Evolutionary conservation across 2,329 filamentous ascomycete genomes (phyloP), one percentile per base, ranked within the genome.

Genomic region (Penicillium sp.): DNA sequence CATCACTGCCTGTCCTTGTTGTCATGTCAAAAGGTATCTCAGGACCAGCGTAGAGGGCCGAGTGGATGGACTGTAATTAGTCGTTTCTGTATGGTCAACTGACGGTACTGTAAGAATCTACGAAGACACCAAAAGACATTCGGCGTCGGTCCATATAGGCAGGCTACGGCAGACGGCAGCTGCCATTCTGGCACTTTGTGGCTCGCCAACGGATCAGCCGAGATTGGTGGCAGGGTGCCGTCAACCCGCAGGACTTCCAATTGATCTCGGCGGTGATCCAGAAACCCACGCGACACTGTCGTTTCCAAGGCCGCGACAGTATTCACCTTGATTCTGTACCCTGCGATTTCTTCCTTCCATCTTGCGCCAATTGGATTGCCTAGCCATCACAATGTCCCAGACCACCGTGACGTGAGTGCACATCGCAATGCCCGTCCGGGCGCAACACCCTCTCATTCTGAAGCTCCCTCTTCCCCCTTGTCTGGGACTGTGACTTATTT

Each of bases 361-460:
- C 35, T 41, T 11, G 5, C 37, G 45, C 35, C 40, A 39, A 37
- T 43, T 50, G 48, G 32, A 40, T 29, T 47, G 27, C 42, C 36
- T 4, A 33, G 11, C 6, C 24, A 33, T 33, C 53, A 65, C 43
- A 35, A 72, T 72, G 69, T 63, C 69, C 37, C 43, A 56, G 52
- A 61, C 66, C 53, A 54, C 67, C 48, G 69, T 66, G 41, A 60
- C 64, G 72, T 74, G 66, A 57, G 67, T 63, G 9, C 27, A 42
- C 39, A 37, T 43, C 37, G 34, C 39, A 43, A 45, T 4, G 11
- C 29, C 13, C 24, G 9, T 29, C n/a, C 13, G 7, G 25, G 36
- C 43, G 43, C 13, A 35, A 25, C 6, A 39, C 52, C 47, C 44
- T 46, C 12, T 29, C 26, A 28, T 8, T 9, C 9, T 12, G 18